Evolutionary conservation across 2,329 filamentous ascomycete genomes (phyloP).

Genomic region (Fusarium ambrosium): DNA sequence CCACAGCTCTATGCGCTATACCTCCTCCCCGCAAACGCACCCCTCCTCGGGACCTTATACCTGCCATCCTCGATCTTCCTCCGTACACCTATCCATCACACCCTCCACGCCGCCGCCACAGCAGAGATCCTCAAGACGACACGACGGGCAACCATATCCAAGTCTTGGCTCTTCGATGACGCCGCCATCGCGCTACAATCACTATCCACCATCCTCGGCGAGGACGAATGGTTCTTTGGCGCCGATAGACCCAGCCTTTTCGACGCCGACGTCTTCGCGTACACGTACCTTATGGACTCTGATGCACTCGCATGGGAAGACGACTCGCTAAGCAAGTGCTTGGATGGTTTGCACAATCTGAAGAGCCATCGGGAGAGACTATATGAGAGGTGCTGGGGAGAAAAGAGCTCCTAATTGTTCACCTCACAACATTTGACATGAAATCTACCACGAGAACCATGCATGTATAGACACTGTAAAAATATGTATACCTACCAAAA

Average conservation of each 20-base stretch:
- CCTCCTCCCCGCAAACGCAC: conserved; percentile 75
- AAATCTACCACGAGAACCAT: background rate
- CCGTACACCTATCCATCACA: conserved; percentile 70
- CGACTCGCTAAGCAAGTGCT: conserved; percentile 67
- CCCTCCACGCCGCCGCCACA: conserved; percentile 80
- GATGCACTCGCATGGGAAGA: conserved; percentile 74
- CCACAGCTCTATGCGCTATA: conserved; percentile 84
- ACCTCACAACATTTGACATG: background rate
- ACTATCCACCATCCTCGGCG: conserved; percentile 58
- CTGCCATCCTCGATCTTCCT: conserved; percentile 76
- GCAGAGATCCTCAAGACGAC: conserved; percentile 78
- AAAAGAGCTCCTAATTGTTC: conserved; percentile 4
- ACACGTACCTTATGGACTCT: conserved; percentile 84
- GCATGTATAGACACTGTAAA: conserved; percentile 27
- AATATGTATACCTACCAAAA: conserved; percentile 28
- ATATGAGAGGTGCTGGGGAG: conserved; percentile 50
- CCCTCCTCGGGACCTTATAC: conserved; percentile 80
- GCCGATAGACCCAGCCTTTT: conserved; percentile 75
- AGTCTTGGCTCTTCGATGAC: conserved; percentile 56
- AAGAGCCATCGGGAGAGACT: conserved; percentile 61
- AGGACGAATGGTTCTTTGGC: conserved; percentile 64
- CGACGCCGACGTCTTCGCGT: conserved; percentile 91
- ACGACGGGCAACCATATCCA: conserved; percentile 54
- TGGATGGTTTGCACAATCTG: conserved; percentile 72
- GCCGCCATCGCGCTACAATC: conserved; percentile 62